phyloP scores from a whole-genome alignment of 148 eudicot species.

The Nepenthes gracilis region DNA sequence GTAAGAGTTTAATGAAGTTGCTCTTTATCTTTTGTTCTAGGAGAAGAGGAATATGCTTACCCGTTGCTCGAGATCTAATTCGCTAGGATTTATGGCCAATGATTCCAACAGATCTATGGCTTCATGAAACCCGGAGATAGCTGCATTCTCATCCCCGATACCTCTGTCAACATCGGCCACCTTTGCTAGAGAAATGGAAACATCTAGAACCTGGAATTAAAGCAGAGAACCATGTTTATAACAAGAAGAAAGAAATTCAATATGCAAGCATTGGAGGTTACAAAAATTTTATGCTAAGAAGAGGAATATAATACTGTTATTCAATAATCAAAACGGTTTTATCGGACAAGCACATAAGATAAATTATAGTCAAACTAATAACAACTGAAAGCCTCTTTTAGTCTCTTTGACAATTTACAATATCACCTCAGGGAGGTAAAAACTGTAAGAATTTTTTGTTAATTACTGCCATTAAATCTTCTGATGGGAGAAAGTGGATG shows the following conservation, averaged over 20 bases:
- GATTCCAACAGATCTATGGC: constrained; percentile 56
- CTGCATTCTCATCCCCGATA: constrained; percentile 58
- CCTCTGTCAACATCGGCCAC: constrained; percentile 96
- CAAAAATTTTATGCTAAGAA: too few species aligned
- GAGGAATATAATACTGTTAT: too few species aligned
- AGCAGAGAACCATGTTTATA: constrained; percentile 1
- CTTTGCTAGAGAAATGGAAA: constrained; percentile 84
- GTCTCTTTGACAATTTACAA: too few species aligned
- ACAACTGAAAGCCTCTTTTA: too few species aligned
- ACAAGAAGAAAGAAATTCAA: background rate
- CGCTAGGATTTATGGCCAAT: constrained; percentile 39
- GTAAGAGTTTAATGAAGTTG: background rate
- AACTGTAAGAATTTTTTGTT: too few species aligned
- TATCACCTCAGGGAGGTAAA: too few species aligned
- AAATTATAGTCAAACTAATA: too few species aligned
- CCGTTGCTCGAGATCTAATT: constrained; percentile 68
- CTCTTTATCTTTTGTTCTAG: background rate
- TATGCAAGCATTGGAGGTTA: too few species aligned
- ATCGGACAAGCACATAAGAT: too few species aligned
- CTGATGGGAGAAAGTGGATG: too few species aligned
- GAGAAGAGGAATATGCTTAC: constrained; percentile 27
- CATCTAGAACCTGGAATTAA: constrained; percentile 55
- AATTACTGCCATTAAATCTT: too few species aligned
- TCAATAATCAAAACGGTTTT: too few species aligned
- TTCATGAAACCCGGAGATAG: constrained; percentile 62